Conservation (phyloP, 768 basidiomycete species). For the Boletellus sp. region DNA sequence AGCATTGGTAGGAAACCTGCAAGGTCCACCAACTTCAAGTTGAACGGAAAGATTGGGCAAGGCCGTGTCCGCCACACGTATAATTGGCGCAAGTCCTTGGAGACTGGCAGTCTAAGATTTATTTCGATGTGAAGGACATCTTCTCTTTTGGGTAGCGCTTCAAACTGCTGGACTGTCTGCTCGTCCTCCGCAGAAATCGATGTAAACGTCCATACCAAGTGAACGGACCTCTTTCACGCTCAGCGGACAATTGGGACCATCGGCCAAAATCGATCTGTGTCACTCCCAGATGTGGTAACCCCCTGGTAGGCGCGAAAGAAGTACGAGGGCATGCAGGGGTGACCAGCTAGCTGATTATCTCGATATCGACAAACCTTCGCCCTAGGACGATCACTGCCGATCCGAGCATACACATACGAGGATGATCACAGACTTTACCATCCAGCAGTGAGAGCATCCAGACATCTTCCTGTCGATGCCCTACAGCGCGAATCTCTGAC, state of each 20-base stretch:
- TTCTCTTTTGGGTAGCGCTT: constrained; percentile 54
- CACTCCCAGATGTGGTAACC: constrained; percentile 22
- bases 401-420: constrained; percentile 57
- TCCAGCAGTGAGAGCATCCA: constrained; percentile 64
- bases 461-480: constrained; percentile 75
- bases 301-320: background rate
- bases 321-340: background rate
- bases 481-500: constrained; percentile 66
- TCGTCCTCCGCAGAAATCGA: constrained; percentile 64
- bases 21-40: constrained; percentile 60
- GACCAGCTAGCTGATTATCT: constrained; percentile 62
- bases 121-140: constrained; percentile 65
- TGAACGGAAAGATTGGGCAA: constrained; percentile 58
- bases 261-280: constrained; percentile 64
- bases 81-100: background rate
- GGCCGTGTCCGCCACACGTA: constrained; percentile 26
- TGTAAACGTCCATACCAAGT: constrained; percentile 63
- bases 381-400: constrained; percentile 41
- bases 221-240: constrained; percentile 48
- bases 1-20: constrained; percentile 56
- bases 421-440: constrained; percentile 59
- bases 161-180: constrained; percentile 67
- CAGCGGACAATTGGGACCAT: constrained; percentile 44
- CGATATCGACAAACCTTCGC: constrained; percentile 64
- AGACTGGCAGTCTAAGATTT: background rate